Evolutionary conservation across 176 grass and related monocot species (phyloP).

Genomic region (Themeda triandra): DNA sequence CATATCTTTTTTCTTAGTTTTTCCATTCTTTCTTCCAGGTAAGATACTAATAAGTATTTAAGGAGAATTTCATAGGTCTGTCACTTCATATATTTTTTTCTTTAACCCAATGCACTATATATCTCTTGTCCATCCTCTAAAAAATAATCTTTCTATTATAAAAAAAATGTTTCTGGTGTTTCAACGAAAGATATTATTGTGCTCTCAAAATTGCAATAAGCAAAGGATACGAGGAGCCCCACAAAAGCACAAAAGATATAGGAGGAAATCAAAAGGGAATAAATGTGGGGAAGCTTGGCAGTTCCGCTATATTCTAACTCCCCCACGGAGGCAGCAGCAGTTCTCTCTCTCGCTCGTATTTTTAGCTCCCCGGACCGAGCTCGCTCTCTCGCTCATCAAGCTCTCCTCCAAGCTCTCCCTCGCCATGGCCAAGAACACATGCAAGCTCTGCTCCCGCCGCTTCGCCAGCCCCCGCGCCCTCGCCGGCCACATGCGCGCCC

Average conservation of each 20-base stretch:
- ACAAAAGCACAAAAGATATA: background rate
- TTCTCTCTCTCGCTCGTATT: slow-evolving; percentile 30
- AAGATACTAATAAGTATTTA: background rate
- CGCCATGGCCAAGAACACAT: slow-evolving; percentile 67
- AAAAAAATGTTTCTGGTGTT: background rate
- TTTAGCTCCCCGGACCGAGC: slow-evolving; percentile 15
- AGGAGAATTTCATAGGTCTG: background rate
- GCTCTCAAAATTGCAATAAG: background rate
- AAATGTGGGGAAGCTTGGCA: slow-evolving; percentile 47
- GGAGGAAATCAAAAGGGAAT: slow-evolving; percentile 15
- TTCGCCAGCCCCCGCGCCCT: slow-evolving; percentile 61
- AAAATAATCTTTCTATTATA: background rate
- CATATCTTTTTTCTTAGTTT: background rate
- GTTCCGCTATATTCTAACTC: slow-evolving; percentile 45
- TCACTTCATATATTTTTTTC: background rate
- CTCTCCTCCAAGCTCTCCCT: slow-evolving; percentile 22
- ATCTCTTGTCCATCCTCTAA: background rate
- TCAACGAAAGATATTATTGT: background rate
- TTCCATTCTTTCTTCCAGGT: background rate
- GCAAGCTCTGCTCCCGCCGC: slow-evolving; percentile 75
- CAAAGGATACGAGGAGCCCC: slow-evolving; percentile 16
- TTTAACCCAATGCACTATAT: background rate
- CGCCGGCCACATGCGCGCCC: slow-evolving; percentile 74
- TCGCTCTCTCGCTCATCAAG: background rate
- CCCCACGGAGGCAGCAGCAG: slow-evolving; percentile 21